These are phyloP conservation scores for Tolypocladium tundrense DNA, from an alignment of 2,329 filamentous ascomycete species.

Conservation along the genomic window DNA sequence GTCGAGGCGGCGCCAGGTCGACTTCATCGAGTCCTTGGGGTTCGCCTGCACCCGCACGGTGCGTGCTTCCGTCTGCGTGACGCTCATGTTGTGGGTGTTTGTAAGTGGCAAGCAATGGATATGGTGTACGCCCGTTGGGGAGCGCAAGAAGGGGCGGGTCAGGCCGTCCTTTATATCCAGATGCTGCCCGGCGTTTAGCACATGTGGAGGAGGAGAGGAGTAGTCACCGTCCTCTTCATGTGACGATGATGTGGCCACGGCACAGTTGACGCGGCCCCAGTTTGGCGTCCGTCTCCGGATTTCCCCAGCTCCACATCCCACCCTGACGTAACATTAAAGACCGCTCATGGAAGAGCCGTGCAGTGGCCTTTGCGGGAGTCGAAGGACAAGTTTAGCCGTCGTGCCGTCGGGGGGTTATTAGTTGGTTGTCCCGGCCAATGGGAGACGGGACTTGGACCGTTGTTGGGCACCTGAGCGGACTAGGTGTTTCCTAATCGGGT, in stretches of 20 bases:
- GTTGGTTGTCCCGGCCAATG: not conserved
- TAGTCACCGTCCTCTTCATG: not conserved
- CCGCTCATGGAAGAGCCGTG: not conserved
- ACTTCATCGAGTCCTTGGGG: conserved; percentile 27
- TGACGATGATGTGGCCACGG: not conserved
- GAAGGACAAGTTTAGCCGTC: not conserved
- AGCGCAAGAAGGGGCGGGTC: not conserved
- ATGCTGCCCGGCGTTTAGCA: not conserved
- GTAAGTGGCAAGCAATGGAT: not conserved
- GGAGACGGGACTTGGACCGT: not conserved
- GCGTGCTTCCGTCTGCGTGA: not conserved
- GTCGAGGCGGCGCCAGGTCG: conserved; percentile 22
- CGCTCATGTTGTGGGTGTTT: not conserved
- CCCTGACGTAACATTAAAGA: not conserved
- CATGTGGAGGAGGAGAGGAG: not conserved
- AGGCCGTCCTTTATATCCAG: not conserved
- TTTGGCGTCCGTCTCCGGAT: not conserved
- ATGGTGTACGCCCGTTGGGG: not conserved
- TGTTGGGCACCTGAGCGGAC: not conserved
- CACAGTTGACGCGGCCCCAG: not conserved
- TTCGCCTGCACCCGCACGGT: not conserved
- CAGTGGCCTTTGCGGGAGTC: not conserved
- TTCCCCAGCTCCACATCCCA: not conserved
- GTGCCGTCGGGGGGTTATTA: not conserved
- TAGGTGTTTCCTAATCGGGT: not conserved